Evolutionary conservation across 257 asterid species (phyloP), one percentile per base, ranked within the genome.

Genomic region (Eustoma russellianum): DNA sequence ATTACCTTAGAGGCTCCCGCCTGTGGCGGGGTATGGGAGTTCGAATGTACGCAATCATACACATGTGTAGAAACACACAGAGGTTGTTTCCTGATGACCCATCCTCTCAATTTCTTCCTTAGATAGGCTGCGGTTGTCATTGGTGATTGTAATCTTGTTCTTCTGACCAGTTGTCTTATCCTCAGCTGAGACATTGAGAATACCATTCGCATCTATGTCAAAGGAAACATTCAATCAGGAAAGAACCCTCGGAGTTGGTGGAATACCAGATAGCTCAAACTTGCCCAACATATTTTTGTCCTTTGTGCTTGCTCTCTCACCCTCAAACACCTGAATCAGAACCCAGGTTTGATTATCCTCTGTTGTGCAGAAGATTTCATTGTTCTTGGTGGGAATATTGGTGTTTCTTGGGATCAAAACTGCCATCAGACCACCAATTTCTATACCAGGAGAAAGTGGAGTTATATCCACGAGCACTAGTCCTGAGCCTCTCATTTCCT

Each of bases 111-210:
- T 79, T 3, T 82, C 91, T 18, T 82, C 85, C 80, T 81, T 81
- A 0, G 83, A 70, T 0, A 81, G 81, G 0, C 86, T 64, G 15
- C 88, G 88, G 65, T 83, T 80, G 75, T 83, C 90, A 1, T 83
- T 83, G 66, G 94, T 81, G 46, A 83, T 78, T 0, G 94, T 83
- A 60, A 83, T 83, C 70, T 78, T 76, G 77, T 78, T 83, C 81
- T 81, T 83, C 67, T 80, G 86, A 0, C 94, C 94, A 0, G 90
- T 81, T 0, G 94, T 83, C 59, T 78, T 81, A 61, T 83, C 87
- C 67, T 83, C 87, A 0, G 94, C 94, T 0, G 90, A 80, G 24
- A 81, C 86, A 9, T 83, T 81, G 46, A 83, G 18, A 11, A 83
- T 83, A 13, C 84, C 91, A 30, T 82, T 82, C n/a, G 86, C 83